A percentile compares a stretch with the other conserved stretches of the same genome.
phyloP scores from a whole-genome alignment of 257 asterid species.

The Petrea volubilis region DNA sequence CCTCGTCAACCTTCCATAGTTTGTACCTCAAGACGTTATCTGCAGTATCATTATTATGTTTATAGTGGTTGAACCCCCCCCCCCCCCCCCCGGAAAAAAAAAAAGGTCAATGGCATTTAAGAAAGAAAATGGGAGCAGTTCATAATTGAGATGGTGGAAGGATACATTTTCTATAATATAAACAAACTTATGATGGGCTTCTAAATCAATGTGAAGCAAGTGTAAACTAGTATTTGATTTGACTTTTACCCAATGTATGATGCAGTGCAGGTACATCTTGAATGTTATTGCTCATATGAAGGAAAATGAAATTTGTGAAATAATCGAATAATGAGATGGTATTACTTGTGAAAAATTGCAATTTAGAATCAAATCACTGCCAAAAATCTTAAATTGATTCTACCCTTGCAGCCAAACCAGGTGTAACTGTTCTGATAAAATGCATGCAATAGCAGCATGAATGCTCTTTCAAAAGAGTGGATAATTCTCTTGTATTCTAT shows the following conservation, averaged over 20 bases:
- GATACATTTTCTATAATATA: not conserved
- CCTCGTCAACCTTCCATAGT: too few species aligned
- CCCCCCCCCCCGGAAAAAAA: too few species aligned
- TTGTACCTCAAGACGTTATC: not conserved
- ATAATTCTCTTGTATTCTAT: not conserved
- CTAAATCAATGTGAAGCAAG: not conserved
- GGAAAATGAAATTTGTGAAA: not conserved
- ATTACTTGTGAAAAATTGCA: not conserved
- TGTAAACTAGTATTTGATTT: not conserved
- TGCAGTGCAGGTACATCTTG: not conserved
- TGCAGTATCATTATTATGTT: not conserved
- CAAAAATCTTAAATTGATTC: slow-evolving; percentile 1
- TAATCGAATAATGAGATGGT: not conserved
- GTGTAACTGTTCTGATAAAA: not conserved
- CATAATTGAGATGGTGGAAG: not conserved
- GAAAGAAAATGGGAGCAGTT: not conserved
- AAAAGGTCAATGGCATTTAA: not conserved
- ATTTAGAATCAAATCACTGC: slow-evolving; percentile 2
- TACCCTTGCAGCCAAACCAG: slow-evolving; percentile 9
- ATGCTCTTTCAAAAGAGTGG: not conserved
- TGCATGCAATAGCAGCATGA: not conserved
- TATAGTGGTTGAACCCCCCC: not conserved
- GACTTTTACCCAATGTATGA: not conserved
- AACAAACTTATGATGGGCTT: not conserved
- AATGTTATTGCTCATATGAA: not conserved